These are phyloP conservation scores for Aspergillus sp. DNA, from an alignment of 2,329 filamentous ascomycete species.

Conservation along the genomic window DNA sequence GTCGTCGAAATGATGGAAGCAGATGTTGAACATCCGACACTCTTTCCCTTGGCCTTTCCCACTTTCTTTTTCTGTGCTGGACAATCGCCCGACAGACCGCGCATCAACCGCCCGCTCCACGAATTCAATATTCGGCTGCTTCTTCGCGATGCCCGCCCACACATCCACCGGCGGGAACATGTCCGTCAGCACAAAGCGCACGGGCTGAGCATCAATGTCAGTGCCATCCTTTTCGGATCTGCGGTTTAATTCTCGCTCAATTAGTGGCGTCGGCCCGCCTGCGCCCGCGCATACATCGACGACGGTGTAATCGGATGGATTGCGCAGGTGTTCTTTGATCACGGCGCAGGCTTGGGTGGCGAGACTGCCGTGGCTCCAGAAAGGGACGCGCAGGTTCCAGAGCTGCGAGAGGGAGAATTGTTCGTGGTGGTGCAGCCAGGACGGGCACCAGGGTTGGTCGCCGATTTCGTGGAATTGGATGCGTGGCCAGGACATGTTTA, in stretches of 20 bases:
- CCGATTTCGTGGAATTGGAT: constrained; percentile 54
- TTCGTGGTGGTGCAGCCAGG: constrained; percentile 59
- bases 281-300: constrained; percentile 76
- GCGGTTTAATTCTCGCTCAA: constrained; percentile 61
- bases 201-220: constrained; percentile 25
- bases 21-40: constrained; percentile 70
- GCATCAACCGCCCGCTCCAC: constrained; percentile 66
- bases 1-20: constrained; percentile 77
- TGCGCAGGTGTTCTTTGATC: constrained; percentile 38
- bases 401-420: constrained; percentile 24
- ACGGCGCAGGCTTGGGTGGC: constrained; percentile 17
- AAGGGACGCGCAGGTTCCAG: constrained; percentile 22
- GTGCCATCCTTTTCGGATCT: constrained; percentile 21
- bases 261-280: constrained; percentile 67
- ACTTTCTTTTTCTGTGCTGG: constrained; percentile 47
- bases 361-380: constrained; percentile 17
- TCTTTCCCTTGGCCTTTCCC: constrained; percentile 50
- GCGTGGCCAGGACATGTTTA: constrained; percentile 11
- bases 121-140: constrained; percentile 59
- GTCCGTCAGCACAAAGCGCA: constrained; percentile 65
- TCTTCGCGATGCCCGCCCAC: constrained; percentile 56
- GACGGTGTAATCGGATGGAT: constrained; percentile 58
- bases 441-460: constrained; percentile 65
- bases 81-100: constrained; percentile 31
- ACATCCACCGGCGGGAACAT: constrained; percentile 63